A percentile compares a stretch with the other conserved stretches of the same genome.
These are phyloP conservation scores for Chaetothyriales sp. DNA, from an alignment of 2,329 filamentous ascomycete species.

Conservation along the genomic window DNA sequence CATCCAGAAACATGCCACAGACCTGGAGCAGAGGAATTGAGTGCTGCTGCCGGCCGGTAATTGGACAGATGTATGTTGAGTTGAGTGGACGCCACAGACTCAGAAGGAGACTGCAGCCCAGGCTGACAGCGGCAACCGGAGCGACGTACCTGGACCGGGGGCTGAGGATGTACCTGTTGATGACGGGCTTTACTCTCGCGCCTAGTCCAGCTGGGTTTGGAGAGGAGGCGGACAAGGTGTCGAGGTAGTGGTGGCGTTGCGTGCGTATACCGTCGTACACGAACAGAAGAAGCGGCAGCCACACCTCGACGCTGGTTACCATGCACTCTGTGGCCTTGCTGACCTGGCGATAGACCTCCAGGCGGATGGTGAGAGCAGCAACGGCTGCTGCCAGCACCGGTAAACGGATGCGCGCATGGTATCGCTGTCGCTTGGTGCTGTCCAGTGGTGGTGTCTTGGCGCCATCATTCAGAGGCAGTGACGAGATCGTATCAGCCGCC, in stretches of 20 bases:
- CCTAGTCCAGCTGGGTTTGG: slow-evolving; percentile 11
- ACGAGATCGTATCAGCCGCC: neutral
- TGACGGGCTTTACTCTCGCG: slow-evolving; percentile 5
- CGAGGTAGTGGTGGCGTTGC: slow-evolving; percentile 11
- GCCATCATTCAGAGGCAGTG: slow-evolving; percentile 7
- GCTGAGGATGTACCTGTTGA: slow-evolving; percentile 10
- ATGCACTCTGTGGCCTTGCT: slow-evolving; percentile 31
- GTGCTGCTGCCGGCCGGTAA: slow-evolving; percentile 21
- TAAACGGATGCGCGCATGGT: slow-evolving; percentile 2
- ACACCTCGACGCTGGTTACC: slow-evolving; percentile 13
- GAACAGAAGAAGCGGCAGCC: slow-evolving; percentile 28
- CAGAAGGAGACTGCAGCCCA: slow-evolving; percentile 25
- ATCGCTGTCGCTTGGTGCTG: neutral
- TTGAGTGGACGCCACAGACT: slow-evolving; percentile 23
- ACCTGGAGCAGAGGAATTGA: slow-evolving; percentile 26
- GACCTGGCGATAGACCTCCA: slow-evolving; percentile 29
- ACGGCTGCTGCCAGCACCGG: slow-evolving; percentile 13
- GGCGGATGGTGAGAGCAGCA: slow-evolving; percentile 19
- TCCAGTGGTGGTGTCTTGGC: neutral
- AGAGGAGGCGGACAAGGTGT: neutral
- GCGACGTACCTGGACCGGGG: slow-evolving; percentile 26
- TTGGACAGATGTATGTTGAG: slow-evolving; percentile 37
- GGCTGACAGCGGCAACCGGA: slow-evolving; percentile 24
- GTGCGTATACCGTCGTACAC: slow-evolving; percentile 27
- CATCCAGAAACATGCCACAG: slow-evolving; percentile 27